Evolutionary conservation across 1,139 yeast species (phyloP).

Genomic region (Pichia sp.): DNA sequence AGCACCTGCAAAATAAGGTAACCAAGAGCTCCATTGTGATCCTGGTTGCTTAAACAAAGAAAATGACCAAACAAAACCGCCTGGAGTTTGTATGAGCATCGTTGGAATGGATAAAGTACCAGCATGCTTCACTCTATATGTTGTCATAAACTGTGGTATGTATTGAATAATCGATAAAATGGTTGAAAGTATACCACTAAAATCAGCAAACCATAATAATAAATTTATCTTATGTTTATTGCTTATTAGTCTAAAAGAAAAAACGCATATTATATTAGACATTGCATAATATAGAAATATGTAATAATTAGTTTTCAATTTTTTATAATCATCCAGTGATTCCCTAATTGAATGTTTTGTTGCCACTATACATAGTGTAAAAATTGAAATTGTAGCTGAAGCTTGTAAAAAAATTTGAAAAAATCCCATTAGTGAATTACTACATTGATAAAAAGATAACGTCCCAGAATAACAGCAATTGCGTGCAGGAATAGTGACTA

Average conservation of each 20-base stretch:
- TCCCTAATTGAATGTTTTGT: conserved; percentile 44
- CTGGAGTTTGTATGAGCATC: conserved; percentile 89
- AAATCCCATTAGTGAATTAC: conserved; percentile 62
- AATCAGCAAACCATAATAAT: conserved; percentile 40
- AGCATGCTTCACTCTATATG: conserved; percentile 62
- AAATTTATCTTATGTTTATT: conserved; percentile 6
- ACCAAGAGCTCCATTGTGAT: conserved; percentile 83
- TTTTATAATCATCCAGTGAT: conserved; percentile 39
- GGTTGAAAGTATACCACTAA: conserved; percentile 59
- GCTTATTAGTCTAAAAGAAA: conserved; percentile 6
- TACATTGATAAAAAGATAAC: conserved; percentile 50
- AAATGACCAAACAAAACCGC: conserved; percentile 73
- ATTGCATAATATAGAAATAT: conserved; percentile 20
- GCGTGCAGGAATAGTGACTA: conserved; percentile 52
- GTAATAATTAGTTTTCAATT: conserved; percentile 39
- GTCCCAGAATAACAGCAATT: conserved; percentile 39
- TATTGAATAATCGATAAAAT: conserved; percentile 63
- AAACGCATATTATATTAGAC: conserved; percentile 21
- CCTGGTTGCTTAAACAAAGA: conserved; percentile 67
- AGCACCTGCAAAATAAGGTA: conserved; percentile 73
- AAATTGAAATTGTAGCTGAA: conserved; percentile 53
- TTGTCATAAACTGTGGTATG: conserved; percentile 73
- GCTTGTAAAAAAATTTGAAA: conserved; percentile 68
- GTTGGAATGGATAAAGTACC: conserved; percentile 75
- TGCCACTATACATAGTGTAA: conserved; percentile 45